Conservation (phyloP, 1,284 basidiomycete species). For the Rhodotorula sp. region DNA sequence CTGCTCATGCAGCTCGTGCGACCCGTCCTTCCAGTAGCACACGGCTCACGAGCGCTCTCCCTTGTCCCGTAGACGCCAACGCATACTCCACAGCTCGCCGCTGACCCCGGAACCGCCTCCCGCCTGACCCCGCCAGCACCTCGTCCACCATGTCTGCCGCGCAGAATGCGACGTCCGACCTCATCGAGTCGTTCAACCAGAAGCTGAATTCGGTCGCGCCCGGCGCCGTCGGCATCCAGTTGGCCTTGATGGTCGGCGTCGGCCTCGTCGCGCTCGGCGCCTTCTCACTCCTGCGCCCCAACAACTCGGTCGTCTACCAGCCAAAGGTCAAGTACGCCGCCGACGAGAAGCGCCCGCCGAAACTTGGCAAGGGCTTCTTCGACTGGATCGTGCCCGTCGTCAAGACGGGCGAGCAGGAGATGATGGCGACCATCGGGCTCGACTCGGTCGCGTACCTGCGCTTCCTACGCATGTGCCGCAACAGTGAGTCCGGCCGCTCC, state of each 20-base stretch:
- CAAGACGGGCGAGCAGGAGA: slow-evolving; percentile 78
- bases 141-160: slow-evolving; percentile 14
- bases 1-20: no score
- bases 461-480: slow-evolving; percentile 82
- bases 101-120: not conserved
- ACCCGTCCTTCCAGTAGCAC: no score
- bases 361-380: slow-evolving; percentile 75
- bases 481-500: slow-evolving; percentile 48
- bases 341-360: slow-evolving; percentile 73
- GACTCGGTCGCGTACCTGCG: slow-evolving; percentile 92
- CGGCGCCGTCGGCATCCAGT: slow-evolving; percentile 56
- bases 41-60: no score
- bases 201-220: slow-evolving; percentile 21
- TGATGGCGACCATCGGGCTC: slow-evolving; percentile 84
- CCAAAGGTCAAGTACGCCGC: slow-evolving; percentile 82
- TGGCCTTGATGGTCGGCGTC: slow-evolving; percentile 58
- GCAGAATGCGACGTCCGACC: slow-evolving; percentile 10
- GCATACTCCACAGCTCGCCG: no score
- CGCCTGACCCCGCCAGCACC: not conserved
- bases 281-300: slow-evolving; percentile 75
- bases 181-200: slow-evolving; percentile 23
- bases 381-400: slow-evolving; percentile 70
- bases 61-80: no score
- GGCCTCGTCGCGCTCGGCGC: slow-evolving; percentile 62
- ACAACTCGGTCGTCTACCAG: slow-evolving; percentile 80